Conservation (phyloP, 75 land plant genomes). For the Picea glauca region DNA sequence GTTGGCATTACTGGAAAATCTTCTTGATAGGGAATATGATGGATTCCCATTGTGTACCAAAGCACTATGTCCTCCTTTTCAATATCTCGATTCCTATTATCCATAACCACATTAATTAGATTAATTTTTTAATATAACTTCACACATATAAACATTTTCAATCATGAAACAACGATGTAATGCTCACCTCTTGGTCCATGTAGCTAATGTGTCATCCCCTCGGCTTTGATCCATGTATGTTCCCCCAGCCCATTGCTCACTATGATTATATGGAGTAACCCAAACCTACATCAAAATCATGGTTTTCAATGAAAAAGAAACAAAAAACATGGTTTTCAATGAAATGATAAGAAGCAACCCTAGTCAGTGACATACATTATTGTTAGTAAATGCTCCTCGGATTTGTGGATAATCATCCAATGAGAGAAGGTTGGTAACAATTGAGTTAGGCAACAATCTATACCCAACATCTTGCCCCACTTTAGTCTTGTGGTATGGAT, state of each 20-base stretch:
- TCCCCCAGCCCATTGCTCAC: conserved; percentile 69
- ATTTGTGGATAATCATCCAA: conserved; percentile 57
- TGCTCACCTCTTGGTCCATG: conserved; percentile 38
- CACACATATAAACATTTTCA: neutral
- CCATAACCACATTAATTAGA: no score
- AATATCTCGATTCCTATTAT: conserved; percentile 41
- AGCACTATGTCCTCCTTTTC: conserved; percentile 59
- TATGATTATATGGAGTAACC: conserved; percentile 43
- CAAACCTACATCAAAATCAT: conserved; percentile 29
- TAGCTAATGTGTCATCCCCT: conserved; percentile 62
- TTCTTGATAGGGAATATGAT: conserved; percentile 68
- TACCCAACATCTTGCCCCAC: conserved; percentile 63
- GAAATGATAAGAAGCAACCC: no score
- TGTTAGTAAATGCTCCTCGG: conserved; percentile 49
- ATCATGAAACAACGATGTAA: neutral
- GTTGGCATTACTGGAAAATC: conserved; percentile 68
- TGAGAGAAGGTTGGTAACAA: conserved; percentile 30
- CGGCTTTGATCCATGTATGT: conserved; percentile 44
- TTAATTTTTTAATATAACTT: no score
- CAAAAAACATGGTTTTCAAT: neutral
- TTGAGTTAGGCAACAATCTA: conserved; percentile 31
- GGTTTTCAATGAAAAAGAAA: neutral
- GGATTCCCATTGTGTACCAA: conserved; percentile 68
- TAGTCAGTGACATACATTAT: conserved; percentile 12
- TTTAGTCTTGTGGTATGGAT: conserved; percentile 49